Conservation (phyloP, 108 stramenopile genomes). For the Parietichytrium sp. region DNA sequence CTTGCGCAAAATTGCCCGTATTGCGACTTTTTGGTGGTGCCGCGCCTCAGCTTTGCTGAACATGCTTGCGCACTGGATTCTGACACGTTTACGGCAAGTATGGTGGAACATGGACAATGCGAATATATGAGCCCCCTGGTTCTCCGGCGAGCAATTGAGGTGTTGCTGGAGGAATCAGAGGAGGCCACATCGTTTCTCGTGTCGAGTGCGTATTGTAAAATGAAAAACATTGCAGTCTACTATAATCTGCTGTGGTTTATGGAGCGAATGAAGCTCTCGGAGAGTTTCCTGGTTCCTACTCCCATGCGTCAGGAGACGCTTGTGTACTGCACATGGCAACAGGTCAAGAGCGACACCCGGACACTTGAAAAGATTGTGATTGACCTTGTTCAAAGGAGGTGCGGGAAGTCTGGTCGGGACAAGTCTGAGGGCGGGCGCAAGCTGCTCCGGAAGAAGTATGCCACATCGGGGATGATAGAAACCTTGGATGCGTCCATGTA, state of each 20-base stretch:
- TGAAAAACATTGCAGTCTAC: neutral
- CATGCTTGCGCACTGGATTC: no score
- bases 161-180: neutral
- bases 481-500: neutral
- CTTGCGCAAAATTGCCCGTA: neutral
- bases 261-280: neutral
- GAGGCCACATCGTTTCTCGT: neutral
- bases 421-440: no score
- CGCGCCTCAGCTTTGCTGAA: neutral
- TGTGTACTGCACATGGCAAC: constrained; percentile 32
- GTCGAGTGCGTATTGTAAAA: neutral
- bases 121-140: constrained; percentile 37
- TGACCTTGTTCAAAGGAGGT: no score
- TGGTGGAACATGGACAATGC: constrained; percentile 14
- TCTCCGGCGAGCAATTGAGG: neutral
- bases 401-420: no score
- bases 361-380: no score
- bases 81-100: neutral
- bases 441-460: neutral
- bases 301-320: no score
- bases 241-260: constrained; percentile 14
- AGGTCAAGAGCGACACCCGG: no score
- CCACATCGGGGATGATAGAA: neutral
- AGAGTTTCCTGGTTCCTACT: neutral
- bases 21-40: constrained; percentile 28